phyloP scores from a whole-genome alignment of 2,329 filamentous ascomycete species.

The Bretziella fagacearum region DNA sequence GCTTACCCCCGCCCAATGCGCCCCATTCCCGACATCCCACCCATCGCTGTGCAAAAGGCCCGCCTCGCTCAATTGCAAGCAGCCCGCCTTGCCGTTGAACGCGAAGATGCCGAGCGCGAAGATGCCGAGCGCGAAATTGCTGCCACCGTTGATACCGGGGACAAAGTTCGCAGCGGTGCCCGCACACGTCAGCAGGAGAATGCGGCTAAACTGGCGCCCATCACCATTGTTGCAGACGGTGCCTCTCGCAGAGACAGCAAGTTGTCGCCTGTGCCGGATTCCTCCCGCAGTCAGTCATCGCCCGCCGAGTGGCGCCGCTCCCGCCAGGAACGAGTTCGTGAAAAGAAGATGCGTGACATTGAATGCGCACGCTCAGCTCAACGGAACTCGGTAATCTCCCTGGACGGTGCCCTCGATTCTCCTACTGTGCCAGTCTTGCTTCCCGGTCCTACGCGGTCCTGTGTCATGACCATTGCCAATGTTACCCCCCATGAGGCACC shows the following conservation, averaged over 20 bases:
- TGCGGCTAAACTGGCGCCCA: conserved; percentile 10
- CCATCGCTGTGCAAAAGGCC: conserved; percentile 12
- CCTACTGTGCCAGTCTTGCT: neutral
- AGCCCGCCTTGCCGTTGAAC: conserved; percentile 4
- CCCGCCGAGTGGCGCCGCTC: conserved; percentile 11
- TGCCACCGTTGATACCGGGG: neutral
- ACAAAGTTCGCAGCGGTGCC: conserved; percentile 2
- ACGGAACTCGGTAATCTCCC: conserved; percentile 14
- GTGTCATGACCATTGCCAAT: conserved; percentile 26
- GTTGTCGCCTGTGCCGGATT: neutral
- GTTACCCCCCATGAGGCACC: conserved; percentile 20
- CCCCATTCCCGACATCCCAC: conserved; percentile 13
- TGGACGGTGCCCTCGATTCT: neutral
- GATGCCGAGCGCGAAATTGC: conserved; percentile 6
- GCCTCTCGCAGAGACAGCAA: conserved; percentile 7
- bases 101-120: conserved; percentile 6
- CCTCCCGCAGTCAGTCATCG: neutral
- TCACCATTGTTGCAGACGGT: conserved; percentile 2
- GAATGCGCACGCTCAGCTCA: conserved; percentile 21
- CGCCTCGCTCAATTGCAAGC: conserved; percentile 12
- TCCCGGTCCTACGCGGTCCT: conserved; percentile 19
- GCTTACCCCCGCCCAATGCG: conserved; percentile 8
- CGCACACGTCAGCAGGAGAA: conserved; percentile 10
- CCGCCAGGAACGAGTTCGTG: conserved; percentile 23
- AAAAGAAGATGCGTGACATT: conserved; percentile 26